Evolutionary conservation across 2,329 filamentous ascomycete species (phyloP).

Genomic region (Pseudogymnoascus sp.): DNA sequence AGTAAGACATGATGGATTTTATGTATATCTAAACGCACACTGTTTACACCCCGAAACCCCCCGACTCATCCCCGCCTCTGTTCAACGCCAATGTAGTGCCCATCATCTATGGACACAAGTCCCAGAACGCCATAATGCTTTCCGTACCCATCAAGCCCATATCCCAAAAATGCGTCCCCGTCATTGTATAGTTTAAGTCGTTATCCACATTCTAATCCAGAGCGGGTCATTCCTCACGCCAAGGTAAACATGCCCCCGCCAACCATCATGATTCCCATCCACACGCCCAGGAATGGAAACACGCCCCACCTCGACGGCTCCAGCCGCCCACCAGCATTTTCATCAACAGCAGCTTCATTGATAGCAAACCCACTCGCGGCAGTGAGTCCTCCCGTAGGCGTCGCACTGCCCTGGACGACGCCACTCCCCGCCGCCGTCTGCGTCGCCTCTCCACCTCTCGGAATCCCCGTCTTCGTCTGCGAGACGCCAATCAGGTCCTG

Average conservation of each 20-base stretch:
- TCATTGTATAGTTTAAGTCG: not conserved
- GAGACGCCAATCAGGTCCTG: conserved; percentile 1
- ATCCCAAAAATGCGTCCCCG: not conserved
- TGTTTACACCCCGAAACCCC: not conserved
- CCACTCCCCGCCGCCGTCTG: not conserved
- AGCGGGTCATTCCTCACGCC: conserved; percentile 9
- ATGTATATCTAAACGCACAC: not conserved
- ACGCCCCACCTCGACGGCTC: not conserved
- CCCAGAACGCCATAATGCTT: not conserved
- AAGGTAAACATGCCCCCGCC: conserved; percentile 30
- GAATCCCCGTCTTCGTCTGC: conserved; percentile 9
- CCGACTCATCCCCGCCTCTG: not conserved
- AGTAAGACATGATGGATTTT: not conserved
- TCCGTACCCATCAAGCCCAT: not conserved
- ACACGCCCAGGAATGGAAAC: conserved; percentile 23
- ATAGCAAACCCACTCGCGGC: not conserved
- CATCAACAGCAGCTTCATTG: not conserved
- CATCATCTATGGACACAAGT: not conserved
- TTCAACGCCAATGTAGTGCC: not conserved
- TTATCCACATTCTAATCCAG: conserved; percentile 15
- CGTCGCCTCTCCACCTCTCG: conserved; percentile 6
- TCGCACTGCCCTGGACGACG: not conserved
- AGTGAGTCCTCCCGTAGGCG: not conserved
- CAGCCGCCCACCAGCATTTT: not conserved
- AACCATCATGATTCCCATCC: conserved; percentile 28